These are phyloP conservation scores for Chlorella sp. DNA, from an alignment of 139 green algal genomes.

Conservation along the genomic window DNA sequence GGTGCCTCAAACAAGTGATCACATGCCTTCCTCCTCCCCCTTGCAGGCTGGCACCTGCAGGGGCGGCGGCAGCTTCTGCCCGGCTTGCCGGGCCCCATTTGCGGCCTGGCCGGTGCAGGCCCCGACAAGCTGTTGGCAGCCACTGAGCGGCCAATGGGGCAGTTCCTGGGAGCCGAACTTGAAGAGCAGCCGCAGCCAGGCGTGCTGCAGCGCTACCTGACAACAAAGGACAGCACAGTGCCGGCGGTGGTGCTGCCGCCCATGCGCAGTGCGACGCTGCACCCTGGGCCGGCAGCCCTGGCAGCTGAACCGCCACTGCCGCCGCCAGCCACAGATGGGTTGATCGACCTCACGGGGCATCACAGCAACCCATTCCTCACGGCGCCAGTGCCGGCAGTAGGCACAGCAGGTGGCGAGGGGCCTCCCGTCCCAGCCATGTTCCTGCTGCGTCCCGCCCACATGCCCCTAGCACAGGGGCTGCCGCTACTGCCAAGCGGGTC, in stretches of 20 bases:
- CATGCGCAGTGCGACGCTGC: not conserved
- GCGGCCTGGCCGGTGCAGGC: not conserved
- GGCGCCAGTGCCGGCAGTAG: no score
- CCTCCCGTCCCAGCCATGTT: not conserved
- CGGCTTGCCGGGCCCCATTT: not conserved
- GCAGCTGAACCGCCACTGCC: not conserved
- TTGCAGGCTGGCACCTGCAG: conserved; percentile 9
- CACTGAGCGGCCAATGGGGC: not conserved
- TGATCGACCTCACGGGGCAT: not conserved
- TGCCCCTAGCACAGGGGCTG: not conserved
- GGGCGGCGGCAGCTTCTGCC: conserved; percentile 5
- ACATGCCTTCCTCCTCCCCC: no score
- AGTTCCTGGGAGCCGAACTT: not conserved
- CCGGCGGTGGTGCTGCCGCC: not conserved
- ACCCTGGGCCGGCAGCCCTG: not conserved
- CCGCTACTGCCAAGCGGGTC: not conserved
- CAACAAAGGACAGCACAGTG: not conserved
- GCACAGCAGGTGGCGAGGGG: not conserved
- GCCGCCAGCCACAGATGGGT: not conserved
- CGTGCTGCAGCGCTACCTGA: not conserved
- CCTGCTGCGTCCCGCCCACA: not conserved
- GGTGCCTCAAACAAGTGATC: no score
- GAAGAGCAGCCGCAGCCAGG: conserved; percentile 3
- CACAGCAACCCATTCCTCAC: not conserved
- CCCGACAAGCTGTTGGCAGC: not conserved